These are phyloP conservation scores for Scheffersomyces stipitis DNA, from an alignment of 805 yeast species.

Conservation along the genomic window DNA sequence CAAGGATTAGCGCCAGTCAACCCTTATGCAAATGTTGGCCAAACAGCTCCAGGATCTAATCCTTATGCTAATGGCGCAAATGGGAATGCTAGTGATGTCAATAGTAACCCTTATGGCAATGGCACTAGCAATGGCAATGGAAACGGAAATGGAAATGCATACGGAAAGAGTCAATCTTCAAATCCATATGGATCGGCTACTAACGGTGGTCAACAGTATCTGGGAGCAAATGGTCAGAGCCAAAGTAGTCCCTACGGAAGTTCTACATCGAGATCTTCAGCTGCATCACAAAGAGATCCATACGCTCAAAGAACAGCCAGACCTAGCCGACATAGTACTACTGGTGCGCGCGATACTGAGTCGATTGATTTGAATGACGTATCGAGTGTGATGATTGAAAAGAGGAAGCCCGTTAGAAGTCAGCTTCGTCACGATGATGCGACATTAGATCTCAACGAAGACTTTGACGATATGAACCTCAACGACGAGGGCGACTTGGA, in stretches of 20 bases:
- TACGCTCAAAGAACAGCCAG: slow-evolving; percentile 1
- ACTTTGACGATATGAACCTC: slow-evolving; percentile 38
- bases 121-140: not conserved
- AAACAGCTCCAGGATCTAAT: not conserved
- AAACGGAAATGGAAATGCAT: slow-evolving; percentile 5
- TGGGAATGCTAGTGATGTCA: not conserved
- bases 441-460: slow-evolving; percentile 35
- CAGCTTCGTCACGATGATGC: slow-evolving; percentile 21
- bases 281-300: slow-evolving; percentile 3
- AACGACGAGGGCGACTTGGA: slow-evolving; percentile 32
- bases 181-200: slow-evolving; percentile 9
- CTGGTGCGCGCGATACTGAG: slow-evolving; percentile 26
- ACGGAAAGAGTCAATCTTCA: slow-evolving; percentile 6
- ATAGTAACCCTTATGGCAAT: slow-evolving; percentile 7
- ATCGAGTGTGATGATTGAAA: slow-evolving; percentile 26
- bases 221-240: not conserved
- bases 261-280: not conserved
- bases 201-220: not conserved
- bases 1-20: slow-evolving; percentile 43
- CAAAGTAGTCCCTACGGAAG: not conserved
- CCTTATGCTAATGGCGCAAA: not conserved
- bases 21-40: slow-evolving; percentile 36
- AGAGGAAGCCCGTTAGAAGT: slow-evolving; percentile 15
- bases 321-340: not conserved
- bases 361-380: slow-evolving; percentile 39